Evolutionary conservation across 2,329 filamentous ascomycete species (phyloP).

Genomic region (Fusarium zealandicum): DNA sequence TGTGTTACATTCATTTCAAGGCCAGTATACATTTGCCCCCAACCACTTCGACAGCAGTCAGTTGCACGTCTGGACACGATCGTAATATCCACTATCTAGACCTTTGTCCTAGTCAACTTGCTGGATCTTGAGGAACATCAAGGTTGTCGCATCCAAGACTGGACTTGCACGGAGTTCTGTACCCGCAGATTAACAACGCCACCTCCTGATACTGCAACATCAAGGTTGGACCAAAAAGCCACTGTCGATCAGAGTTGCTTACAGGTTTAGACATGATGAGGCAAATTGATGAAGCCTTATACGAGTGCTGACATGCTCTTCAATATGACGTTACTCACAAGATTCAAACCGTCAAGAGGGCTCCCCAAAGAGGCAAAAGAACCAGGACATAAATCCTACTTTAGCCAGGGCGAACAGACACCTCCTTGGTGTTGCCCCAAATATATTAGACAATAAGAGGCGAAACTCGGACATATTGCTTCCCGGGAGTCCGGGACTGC

Average conservation of each 20-base stretch:
- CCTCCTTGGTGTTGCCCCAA: background rate
- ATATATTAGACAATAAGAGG: background rate
- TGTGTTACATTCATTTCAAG: constrained; percentile 6
- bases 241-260: constrained; percentile 4
- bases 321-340: background rate
- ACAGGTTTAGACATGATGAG: background rate
- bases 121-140: constrained; percentile 4
- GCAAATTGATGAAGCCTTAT: background rate
- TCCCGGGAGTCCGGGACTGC: constrained; percentile 15
- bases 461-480: background rate
- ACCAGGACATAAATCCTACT: background rate
- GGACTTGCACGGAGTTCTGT: constrained; percentile 8
- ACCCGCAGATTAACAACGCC: background rate
- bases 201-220: background rate
- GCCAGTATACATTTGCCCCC: background rate
- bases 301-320: background rate
- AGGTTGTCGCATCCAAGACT: constrained; percentile 19
- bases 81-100: constrained; percentile 1
- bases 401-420: no score
- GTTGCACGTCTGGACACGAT: background rate
- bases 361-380: background rate
- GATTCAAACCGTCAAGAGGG: background rate
- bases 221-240: constrained; percentile 5
- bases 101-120: background rate
- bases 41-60: no score